These are phyloP conservation scores for Pleurozium schreberi DNA, from an alignment of 225 moss, liverwort and hornwort genomes.

Conservation along the genomic window DNA sequence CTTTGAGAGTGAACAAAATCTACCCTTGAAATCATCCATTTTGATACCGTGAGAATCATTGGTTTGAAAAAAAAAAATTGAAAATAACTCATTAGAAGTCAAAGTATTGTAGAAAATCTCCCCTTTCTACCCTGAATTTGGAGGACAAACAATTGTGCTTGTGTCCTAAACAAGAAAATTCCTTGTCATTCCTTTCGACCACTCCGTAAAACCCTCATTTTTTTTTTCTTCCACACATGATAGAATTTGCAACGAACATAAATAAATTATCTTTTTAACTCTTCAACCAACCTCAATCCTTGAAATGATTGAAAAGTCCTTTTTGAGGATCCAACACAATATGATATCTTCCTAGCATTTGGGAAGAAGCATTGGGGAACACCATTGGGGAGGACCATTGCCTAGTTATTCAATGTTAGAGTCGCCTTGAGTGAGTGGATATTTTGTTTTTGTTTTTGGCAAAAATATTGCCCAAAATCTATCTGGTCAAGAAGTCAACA, in stretches of 20 bases:
- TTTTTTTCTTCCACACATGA: too few relatives aligned
- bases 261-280: not conserved
- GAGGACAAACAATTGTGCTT: too few relatives aligned
- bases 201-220: too few relatives aligned
- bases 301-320: fast-evolving
- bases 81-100: too few relatives aligned
- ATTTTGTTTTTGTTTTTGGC: fast-evolving
- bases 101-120: too few relatives aligned
- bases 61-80: too few relatives aligned
- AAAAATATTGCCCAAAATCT: fast-evolving
- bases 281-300: not conserved
- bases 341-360: not conserved
- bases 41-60: too few relatives aligned
- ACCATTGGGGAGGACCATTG: not conserved
- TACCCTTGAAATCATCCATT: too few relatives aligned
- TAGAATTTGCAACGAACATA: too few relatives aligned
- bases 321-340: fast-evolving
- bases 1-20: not conserved
- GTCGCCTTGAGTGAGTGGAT: fast-evolving
- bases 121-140: too few relatives aligned
- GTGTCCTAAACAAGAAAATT: too few relatives aligned
- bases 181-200: too few relatives aligned
- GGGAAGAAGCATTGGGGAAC: not conserved
- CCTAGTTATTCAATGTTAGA: not conserved
- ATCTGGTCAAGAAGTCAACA: not conserved